phyloP scores from a whole-genome alignment of 306 rosid species.

The Delonix regia region DNA sequence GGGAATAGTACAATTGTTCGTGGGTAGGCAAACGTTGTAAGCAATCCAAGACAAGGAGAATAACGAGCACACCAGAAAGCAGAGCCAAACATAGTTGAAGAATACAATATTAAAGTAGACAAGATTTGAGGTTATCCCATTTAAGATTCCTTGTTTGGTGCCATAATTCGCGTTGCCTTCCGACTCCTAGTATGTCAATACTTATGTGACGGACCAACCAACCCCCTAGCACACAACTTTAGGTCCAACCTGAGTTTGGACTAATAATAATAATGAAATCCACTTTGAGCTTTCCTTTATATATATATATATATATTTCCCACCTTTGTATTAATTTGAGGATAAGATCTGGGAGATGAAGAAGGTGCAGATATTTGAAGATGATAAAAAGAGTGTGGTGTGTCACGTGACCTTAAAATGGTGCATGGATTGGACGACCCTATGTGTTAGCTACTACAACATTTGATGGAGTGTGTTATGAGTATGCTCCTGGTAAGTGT shows the following conservation, averaged over 20 bases:
- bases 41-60: too few relatives aligned
- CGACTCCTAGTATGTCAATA: conserved; percentile 1
- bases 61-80: neutral
- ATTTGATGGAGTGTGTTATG: too few relatives aligned
- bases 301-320: too few relatives aligned
- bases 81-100: neutral
- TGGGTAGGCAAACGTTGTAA: too few relatives aligned
- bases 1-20: too few relatives aligned
- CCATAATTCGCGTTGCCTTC: conserved; percentile 53
- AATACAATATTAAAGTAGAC: neutral
- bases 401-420: neutral
- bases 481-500: too few relatives aligned
- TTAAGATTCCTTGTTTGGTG: conserved; percentile 44
- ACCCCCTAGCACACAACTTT: conserved; percentile 32
- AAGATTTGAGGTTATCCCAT: conserved; percentile 32
- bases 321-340: neutral
- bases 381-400: neutral
- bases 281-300: neutral
- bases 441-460: too few relatives aligned
- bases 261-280: conserved; percentile 21
- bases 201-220: conserved; percentile 43
- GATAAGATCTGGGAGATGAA: neutral
- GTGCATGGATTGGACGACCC: neutral
- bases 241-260: neutral
- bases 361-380: neutral